Conservation (phyloP, 2,329 filamentous ascomycete species). For the Pezicula rhizophila region DNA sequence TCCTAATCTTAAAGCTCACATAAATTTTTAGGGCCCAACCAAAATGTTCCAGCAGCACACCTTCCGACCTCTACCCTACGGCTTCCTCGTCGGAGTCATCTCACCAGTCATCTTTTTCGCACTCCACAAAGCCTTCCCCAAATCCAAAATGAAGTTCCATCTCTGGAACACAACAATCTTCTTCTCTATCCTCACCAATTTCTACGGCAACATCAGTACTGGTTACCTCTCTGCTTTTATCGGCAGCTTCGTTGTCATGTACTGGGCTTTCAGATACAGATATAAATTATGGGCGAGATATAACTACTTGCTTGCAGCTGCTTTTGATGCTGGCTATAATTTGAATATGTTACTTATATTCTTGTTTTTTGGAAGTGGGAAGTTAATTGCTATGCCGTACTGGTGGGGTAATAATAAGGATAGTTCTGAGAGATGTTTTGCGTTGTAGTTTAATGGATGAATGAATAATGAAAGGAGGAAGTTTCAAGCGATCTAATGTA, state of each 20-base stretch:
- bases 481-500: too few relatives aligned
- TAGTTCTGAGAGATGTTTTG: conserved; percentile 54
- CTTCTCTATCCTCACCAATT: conserved; percentile 46
- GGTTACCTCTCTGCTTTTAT: conserved; percentile 52
- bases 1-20: neutral
- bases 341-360: conserved; percentile 57
- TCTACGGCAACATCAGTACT: conserved; percentile 57
- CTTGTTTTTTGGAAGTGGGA: conserved; percentile 50
- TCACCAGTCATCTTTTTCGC: conserved; percentile 41
- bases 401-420: conserved; percentile 57
- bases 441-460: conserved; percentile 25
- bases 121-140: conserved; percentile 47
- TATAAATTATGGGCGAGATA: conserved; percentile 54
- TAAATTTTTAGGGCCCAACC: conserved; percentile 32
- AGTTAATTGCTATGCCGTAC: conserved; percentile 51
- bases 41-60: conserved; percentile 43
- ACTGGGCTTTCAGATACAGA: conserved; percentile 47
- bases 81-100: conserved; percentile 44
- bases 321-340: conserved; percentile 58
- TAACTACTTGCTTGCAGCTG: conserved; percentile 55
- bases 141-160: conserved; percentile 36
- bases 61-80: conserved; percentile 44
- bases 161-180: conserved; percentile 59
- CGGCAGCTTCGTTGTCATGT: conserved; percentile 56
- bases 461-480: too few relatives aligned